Percentiles rank a stretch among this genome's conserved stretches.
Evolutionary conservation across 192 early-diverging fungal species (phyloP).

Genomic region (Chytriomyces hyalinus): DNA sequence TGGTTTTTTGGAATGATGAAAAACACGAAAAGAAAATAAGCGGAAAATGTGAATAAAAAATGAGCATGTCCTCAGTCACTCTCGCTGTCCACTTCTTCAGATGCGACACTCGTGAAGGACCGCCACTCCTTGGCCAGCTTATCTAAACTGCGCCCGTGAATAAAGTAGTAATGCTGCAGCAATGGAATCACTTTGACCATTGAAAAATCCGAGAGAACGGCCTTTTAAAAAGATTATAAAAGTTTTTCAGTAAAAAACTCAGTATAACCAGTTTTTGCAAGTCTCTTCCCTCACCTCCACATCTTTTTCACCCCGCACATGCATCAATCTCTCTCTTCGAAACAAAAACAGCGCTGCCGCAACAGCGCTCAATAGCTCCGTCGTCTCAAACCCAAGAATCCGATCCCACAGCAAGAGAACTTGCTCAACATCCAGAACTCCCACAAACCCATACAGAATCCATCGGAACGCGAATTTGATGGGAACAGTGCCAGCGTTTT

Average conservation of each 20-base stretch:
- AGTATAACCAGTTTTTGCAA: conserved; percentile 1
- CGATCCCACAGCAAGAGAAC: conserved; percentile 64
- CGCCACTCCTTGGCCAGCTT: background rate
- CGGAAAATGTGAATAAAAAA: no score
- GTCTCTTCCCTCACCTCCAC: conserved; percentile 41
- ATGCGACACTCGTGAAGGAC: background rate
- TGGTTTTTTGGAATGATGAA: no score
- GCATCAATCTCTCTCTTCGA: conserved; percentile 43
- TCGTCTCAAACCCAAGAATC: conserved; percentile 54
- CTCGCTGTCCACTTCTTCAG: background rate
- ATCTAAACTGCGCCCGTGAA: background rate
- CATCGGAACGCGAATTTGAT: conserved; percentile 53
- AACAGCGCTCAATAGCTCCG: conserved; percentile 44
- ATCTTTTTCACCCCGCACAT: conserved; percentile 42
- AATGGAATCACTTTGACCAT: conserved; percentile 48
- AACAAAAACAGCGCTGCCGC: conserved; percentile 53
- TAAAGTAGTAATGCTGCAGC: conserved; percentile 44
- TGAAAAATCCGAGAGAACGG: conserved; percentile 41
- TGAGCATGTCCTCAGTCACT: no score
- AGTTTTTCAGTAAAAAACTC: background rate
- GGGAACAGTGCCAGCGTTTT: conserved; percentile 41
- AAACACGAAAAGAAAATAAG: no score
- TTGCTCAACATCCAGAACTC: conserved; percentile 61
- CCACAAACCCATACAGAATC: conserved; percentile 63
- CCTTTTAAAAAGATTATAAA: background rate